Evolutionary conservation across 1,139 yeast genomes (phyloP).

Genomic region (Saccharomyces pastorianus): DNA sequence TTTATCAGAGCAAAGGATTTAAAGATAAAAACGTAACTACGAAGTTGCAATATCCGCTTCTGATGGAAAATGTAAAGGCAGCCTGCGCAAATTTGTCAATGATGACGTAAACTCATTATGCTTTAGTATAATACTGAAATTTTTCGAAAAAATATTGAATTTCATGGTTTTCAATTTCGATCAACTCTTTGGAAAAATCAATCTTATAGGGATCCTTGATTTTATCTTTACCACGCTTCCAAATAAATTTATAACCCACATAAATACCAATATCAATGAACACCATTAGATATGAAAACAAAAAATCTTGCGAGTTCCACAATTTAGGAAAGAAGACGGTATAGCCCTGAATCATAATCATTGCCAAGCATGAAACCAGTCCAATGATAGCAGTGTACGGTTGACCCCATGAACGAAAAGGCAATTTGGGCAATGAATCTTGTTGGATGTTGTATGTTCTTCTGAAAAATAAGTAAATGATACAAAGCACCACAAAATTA

Average conservation of each 20-base stretch:
- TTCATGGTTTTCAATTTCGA: conserved; percentile 53
- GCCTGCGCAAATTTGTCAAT: too few species aligned
- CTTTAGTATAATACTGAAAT: conserved; percentile 13
- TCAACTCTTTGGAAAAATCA: conserved; percentile 47
- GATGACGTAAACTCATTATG: not conserved
- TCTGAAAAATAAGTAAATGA: conserved; percentile 58
- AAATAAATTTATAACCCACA: conserved; percentile 48
- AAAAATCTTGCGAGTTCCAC: conserved; percentile 55
- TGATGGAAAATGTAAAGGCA: too few species aligned
- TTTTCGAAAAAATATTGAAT: conserved; percentile 17
- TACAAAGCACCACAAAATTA: conserved; percentile 56
- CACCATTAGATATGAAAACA: conserved; percentile 61
- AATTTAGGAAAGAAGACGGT: conserved; percentile 54
- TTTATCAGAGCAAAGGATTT: not conserved
- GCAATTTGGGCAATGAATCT: conserved; percentile 45
- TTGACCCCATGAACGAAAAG: conserved; percentile 49
- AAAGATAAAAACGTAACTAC: not conserved
- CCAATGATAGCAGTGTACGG: conserved; percentile 51
- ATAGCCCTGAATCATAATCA: conserved; percentile 63
- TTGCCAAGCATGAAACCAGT: conserved; percentile 38
- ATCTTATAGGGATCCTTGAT: conserved; percentile 44
- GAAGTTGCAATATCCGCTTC: not conserved
- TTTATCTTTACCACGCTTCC: conserved; percentile 37
- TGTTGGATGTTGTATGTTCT: conserved; percentile 55
- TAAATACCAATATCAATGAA: conserved; percentile 54